Conservation (phyloP, 2,329 filamentous ascomycete genomes). For the Sporothrix humicola region DNA sequence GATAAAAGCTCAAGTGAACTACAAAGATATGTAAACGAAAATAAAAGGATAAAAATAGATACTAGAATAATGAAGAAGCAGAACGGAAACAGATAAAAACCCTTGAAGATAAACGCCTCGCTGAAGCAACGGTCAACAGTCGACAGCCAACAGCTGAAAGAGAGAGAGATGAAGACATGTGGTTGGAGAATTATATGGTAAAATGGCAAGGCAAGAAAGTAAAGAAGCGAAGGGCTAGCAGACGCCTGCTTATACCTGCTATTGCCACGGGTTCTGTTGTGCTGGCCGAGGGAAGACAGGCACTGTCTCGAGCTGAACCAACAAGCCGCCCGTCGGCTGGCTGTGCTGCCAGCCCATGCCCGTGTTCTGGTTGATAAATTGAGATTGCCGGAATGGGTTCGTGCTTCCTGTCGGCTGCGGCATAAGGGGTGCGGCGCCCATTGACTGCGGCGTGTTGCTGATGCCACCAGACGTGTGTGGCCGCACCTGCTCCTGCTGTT, state of each 20-base stretch:
- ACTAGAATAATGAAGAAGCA: background rate
- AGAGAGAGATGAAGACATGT: slow-evolving; percentile 11
- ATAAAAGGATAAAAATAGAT: background rate
- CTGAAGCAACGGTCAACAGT: slow-evolving; percentile 32
- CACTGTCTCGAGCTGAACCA: slow-evolving; percentile 79
- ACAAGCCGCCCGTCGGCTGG: slow-evolving; percentile 77
- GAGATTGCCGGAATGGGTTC: slow-evolving; percentile 91
- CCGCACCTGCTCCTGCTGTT: slow-evolving; percentile 38
- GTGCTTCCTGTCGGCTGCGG: slow-evolving; percentile 86
- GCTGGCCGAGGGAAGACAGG: slow-evolving; percentile 85
- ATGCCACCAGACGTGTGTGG: slow-evolving; percentile 63
- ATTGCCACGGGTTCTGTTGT: slow-evolving; percentile 66
- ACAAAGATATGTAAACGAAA: slow-evolving; percentile 19
- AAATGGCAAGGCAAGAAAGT: background rate
- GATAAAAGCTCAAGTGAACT: background rate
- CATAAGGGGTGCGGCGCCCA: slow-evolving; percentile 56
- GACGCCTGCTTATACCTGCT: background rate
- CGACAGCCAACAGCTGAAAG: slow-evolving; percentile 25
- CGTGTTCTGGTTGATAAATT: slow-evolving; percentile 86
- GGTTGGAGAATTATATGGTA: background rate
- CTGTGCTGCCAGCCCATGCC: slow-evolving; percentile 87
- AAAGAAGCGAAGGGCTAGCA: background rate
- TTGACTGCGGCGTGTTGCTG: slow-evolving; percentile 65
- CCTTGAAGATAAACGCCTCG: slow-evolving; percentile 35
- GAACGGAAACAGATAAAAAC: background rate